Evolutionary conservation across 441 rosid species (phyloP).

Genomic region (Lepidium campestre): DNA sequence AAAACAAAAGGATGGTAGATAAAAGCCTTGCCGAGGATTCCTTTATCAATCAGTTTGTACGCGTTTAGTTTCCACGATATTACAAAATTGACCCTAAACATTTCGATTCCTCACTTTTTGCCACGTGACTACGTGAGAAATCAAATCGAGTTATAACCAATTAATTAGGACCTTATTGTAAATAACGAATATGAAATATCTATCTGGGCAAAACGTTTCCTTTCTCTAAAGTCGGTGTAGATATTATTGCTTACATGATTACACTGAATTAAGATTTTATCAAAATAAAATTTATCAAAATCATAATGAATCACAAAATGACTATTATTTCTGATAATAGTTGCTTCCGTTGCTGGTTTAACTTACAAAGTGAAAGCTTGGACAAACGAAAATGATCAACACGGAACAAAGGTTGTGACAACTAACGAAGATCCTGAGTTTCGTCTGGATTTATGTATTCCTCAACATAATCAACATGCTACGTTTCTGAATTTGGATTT

Average conservation of each 20-base stretch:
- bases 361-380: neutral
- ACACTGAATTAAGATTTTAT: too few species aligned
- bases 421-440: too few species aligned
- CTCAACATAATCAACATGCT: too few species aligned
- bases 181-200: neutral
- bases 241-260: neutral
- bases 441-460: neutral
- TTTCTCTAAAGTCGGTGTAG: neutral
- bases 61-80: slow-evolving; percentile 12
- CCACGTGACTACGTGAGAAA: neutral
- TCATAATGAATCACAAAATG: too few species aligned
- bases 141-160: neutral
- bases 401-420: neutral
- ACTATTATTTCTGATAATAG: too few species aligned
- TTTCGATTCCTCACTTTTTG: neutral
- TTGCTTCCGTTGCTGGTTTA: too few species aligned
- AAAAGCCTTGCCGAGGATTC: neutral
- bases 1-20: neutral
- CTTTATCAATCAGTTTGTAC: slow-evolving; percentile 3
- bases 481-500: too few species aligned
- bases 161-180: neutral
- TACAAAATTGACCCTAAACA: neutral
- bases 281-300: too few species aligned
- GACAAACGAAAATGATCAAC: neutral
- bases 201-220: neutral